A percentile compares a stretch with the other conserved stretches of the same genome.
Conservation (phyloP, 352 stramenopile genomes). For the Phytophthora uliginosa region DNA sequence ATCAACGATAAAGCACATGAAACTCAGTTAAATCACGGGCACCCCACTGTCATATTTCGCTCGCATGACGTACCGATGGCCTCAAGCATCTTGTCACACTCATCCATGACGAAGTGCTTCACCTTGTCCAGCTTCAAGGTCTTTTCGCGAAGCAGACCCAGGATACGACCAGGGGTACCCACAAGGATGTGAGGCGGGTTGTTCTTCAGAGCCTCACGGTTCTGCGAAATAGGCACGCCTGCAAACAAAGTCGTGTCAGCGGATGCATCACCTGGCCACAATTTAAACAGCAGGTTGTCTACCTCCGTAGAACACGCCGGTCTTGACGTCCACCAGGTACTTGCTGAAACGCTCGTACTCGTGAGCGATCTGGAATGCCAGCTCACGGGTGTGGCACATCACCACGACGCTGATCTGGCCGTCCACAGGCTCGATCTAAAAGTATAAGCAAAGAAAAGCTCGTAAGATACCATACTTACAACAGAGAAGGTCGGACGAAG, state of each 20-base stretch:
- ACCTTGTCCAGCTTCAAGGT: constrained; percentile 99
- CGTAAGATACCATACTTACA: constrained; percentile 11
- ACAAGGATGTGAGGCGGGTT: constrained; percentile 97
- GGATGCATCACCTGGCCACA: neutral
- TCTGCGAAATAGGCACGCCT: constrained; percentile 95
- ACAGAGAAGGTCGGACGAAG: neutral
- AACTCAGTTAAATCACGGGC: neutral
- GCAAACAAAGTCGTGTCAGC: constrained; percentile 19
- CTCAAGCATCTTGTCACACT: constrained; percentile 99
- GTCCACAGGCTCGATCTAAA: constrained; percentile 89
- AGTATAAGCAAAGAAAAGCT: constrained; percentile 5
- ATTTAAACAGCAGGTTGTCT: constrained; percentile 5
- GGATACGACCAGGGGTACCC: constrained; percentile 97
- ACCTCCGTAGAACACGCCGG: constrained; percentile 97
- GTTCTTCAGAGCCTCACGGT: constrained; percentile 98
- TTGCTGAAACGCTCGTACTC: constrained; percentile 99
- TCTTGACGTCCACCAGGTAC: constrained; percentile 98
- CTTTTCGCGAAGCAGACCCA: constrained; percentile 94
- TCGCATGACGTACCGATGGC: constrained; percentile 84
- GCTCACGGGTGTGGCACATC: constrained; percentile 99
- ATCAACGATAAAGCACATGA: constrained; percentile 2
- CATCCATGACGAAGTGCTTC: constrained; percentile 99
- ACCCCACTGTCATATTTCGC: neutral
- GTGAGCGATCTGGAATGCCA: constrained; percentile 99
- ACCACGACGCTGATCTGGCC: constrained; percentile 98